Conservation (phyloP, 495 filamentous ascomycete genomes). For the Neurospora tetraspora region DNA sequence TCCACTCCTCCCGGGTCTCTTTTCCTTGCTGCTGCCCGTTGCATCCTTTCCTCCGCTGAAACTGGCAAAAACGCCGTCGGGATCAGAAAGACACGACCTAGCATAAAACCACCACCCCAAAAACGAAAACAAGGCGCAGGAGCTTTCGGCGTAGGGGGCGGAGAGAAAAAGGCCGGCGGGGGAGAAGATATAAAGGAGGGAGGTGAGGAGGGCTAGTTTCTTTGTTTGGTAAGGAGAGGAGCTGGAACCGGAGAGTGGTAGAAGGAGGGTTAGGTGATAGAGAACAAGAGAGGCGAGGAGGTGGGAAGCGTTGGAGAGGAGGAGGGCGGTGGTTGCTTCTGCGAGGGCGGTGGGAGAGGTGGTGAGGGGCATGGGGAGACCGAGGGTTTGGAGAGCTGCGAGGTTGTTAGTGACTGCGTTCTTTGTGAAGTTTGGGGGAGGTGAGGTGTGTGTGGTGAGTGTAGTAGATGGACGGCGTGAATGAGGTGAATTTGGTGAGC, state of each 20-base stretch:
- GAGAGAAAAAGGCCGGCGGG: constrained; percentile 87
- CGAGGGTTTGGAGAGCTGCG: neutral
- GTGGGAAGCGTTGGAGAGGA: constrained; percentile 62
- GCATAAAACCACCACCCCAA: constrained; percentile 61
- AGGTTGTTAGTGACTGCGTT: neutral
- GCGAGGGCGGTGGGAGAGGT: neutral
- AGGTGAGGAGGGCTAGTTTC: constrained; percentile 53
- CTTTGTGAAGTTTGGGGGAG: neutral
- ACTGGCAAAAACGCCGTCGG: too few species aligned
- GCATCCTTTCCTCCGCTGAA: too few species aligned
- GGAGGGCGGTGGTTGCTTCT: constrained; percentile 43
- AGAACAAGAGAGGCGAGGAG: constrained; percentile 62
- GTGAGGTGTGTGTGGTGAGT: neutral
- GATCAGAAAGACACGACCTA: constrained; percentile 32
- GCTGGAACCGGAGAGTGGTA: constrained; percentile 25
- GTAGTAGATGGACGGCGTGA: too few species aligned
- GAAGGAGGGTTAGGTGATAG: constrained; percentile 43
- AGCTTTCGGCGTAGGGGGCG: constrained; percentile 73
- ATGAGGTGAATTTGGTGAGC: neutral
- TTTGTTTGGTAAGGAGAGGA: neutral
- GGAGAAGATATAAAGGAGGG: constrained; percentile 67
- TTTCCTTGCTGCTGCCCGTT: too few species aligned
- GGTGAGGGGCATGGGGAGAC: neutral
- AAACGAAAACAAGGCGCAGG: constrained; percentile 73
- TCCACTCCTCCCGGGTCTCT: too few species aligned